phyloP scores from a whole-genome alignment of 306 rosid genomes.

The Fragaria vesca region DNA sequence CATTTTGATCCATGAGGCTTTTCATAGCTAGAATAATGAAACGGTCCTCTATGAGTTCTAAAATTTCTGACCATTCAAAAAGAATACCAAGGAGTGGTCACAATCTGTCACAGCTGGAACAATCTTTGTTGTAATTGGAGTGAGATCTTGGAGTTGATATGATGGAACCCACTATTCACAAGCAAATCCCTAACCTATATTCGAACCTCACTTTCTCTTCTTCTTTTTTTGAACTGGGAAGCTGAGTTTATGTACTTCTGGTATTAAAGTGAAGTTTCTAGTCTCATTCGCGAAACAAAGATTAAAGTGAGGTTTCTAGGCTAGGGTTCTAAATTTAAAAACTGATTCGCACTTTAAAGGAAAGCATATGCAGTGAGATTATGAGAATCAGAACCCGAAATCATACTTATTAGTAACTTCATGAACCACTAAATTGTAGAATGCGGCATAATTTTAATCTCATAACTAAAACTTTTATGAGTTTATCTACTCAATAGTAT shows the following conservation, averaged over 20 bases:
- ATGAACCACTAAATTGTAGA: too few relatives aligned
- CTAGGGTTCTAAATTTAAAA: too few relatives aligned
- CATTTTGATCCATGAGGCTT: background rate
- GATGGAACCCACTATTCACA: slow-evolving; percentile 38
- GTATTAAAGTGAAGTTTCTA: too few relatives aligned
- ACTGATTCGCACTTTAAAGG: too few relatives aligned
- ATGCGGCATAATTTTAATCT: too few relatives aligned
- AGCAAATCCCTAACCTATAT: background rate
- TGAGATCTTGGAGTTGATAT: slow-evolving; percentile 26
- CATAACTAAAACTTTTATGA: too few relatives aligned
- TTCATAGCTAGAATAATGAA: background rate
- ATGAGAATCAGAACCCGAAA: too few relatives aligned
- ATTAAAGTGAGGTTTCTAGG: too few relatives aligned
- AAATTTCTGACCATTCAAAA: slow-evolving; percentile 23
- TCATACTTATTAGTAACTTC: too few relatives aligned
- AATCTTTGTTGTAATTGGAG: slow-evolving; percentile 30
- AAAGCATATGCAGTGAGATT: too few relatives aligned
- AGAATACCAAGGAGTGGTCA: slow-evolving; percentile 51
- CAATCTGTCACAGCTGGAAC: slow-evolving; percentile 26
- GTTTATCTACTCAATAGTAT: too few relatives aligned
- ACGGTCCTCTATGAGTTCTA: background rate
- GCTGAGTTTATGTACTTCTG: background rate
- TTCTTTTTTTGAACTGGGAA: background rate
- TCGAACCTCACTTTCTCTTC: background rate
- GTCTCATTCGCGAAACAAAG: too few relatives aligned